These are phyloP conservation scores for Endocalyx cinctus DNA, from an alignment of 2,329 filamentous ascomycete species.

Conservation along the genomic window DNA sequence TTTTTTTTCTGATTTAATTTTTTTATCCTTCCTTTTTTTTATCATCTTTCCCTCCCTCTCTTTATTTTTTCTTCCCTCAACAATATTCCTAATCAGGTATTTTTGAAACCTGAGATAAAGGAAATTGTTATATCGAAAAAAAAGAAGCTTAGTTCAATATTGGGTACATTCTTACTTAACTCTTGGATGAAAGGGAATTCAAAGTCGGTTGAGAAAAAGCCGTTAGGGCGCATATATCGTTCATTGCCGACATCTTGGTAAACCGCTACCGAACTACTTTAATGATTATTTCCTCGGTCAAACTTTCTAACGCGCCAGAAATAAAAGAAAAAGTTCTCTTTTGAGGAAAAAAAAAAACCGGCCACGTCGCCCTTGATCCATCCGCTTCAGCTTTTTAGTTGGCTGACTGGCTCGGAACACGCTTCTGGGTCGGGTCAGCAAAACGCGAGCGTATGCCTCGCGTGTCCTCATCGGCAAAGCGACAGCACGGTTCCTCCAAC, in stretches of 20 bases:
- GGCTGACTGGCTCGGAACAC: constrained; percentile 39
- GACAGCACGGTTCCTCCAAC: constrained; percentile 56
- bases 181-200: constrained; percentile 1
- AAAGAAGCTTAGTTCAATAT: background rate
- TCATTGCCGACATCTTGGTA: constrained; percentile 2
- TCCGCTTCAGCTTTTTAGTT: constrained; percentile 20
- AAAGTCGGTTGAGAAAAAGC: background rate
- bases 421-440: constrained; percentile 39
- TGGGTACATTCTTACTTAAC: constrained; percentile 6
- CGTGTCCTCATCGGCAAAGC: constrained; percentile 53
- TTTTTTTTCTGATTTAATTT: too few relatives aligned
- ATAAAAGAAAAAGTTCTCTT: too few relatives aligned
- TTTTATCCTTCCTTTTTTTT: too few relatives aligned
- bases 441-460: constrained; percentile 53
- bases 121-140: background rate
- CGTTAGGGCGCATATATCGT: background rate
- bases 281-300: background rate
- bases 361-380: background rate
- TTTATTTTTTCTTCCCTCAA: background rate
- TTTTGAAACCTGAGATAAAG: background rate
- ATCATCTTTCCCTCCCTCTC: too few relatives aligned
- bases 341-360: background rate
- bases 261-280: constrained; percentile 4
- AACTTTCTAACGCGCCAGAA: too few relatives aligned
- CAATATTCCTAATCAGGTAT: background rate